A percentile compares a stretch with the other conserved stretches of the same genome.
phyloP scores from a whole-genome alignment of 306 rosid species.

The Amphicarpaea edgeworthii region DNA sequence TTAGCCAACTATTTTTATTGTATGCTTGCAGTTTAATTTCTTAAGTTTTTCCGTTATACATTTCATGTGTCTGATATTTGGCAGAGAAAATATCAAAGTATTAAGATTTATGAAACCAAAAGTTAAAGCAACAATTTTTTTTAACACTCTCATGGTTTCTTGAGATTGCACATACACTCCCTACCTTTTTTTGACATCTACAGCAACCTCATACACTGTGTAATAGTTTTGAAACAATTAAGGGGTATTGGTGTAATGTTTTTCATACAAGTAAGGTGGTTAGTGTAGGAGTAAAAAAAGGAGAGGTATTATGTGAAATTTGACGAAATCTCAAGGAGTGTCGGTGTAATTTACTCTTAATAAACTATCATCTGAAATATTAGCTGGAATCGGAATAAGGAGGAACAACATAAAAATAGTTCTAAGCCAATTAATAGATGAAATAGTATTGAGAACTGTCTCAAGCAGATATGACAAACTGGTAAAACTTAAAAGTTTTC shows the following conservation, averaged over 20 bases:
- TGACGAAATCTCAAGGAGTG: too few species aligned
- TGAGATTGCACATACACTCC: too few species aligned
- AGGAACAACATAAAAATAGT: neutral
- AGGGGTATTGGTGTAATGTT: too few species aligned
- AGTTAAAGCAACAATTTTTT: neutral
- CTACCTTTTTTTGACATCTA: too few species aligned
- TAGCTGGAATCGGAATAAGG: neutral
- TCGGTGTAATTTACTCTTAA: neutral
- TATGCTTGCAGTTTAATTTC: constrained; percentile 3
- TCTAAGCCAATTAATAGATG: neutral
- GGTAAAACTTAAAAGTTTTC: neutral
- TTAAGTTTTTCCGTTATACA: neutral
- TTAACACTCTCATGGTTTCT: too few species aligned
- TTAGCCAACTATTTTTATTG: neutral
- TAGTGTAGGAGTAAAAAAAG: too few species aligned
- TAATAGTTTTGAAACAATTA: too few species aligned
- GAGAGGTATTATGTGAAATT: too few species aligned
- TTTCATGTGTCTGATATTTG: neutral
- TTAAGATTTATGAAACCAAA: neutral
- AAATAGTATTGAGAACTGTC: neutral
- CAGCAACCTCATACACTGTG: too few species aligned
- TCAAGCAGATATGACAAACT: neutral
- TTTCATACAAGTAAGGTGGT: too few species aligned
- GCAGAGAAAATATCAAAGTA: constrained; percentile 9
- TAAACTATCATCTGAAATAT: constrained; percentile 1